Base-by-base conservation (phyloP, 352 stramenopile genomes). In the Pythium periplocum region DNA sequence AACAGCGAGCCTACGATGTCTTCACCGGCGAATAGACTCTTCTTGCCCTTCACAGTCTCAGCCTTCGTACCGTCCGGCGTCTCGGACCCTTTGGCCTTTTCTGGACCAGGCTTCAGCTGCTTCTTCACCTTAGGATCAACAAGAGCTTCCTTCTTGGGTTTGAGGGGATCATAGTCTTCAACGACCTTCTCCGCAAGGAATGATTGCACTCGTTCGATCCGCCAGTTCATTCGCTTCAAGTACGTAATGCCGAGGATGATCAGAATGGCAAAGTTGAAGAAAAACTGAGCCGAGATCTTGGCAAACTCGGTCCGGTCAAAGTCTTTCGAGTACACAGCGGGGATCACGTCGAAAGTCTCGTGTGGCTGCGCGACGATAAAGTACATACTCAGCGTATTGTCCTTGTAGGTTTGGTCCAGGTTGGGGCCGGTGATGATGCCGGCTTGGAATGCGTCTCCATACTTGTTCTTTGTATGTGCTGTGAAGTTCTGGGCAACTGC, bases 1-100 rank as follows among this genome's bases (percentile, higher is more conserved):
- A 95, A 95, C 7, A 95, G 61, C 33, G 79, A 72, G 1, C 73
- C 78, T 0, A 93, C 69, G 46, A 93, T 85, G 37, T 90, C 78
- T 31, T 50, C 49, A 2, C 56, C 56, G 8, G 41, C 3, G 64
- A 75, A 17, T 65, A 77, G 45, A 6, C 44, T 26, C 50, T 4
- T 50, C 17, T 32, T 46, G 12, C 12, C 26, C 17, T 50, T 49
- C 12, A 8, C 10, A 2, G 36, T 36, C 42, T 35, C 11, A 10
- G 40, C 37, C 33, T 11, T 47, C 4, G 30, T 36, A 12, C 10
- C 34, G 33, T 32, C 6, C 0, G 7, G 11, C 17, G 17, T 26
- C 17, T 26, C 0, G 17, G 17, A 26, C 17, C 17, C 17, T 26
- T 26, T 26, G 17, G 17, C 17, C 17, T 26, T 26, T 26, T 26